Percentiles rank a stretch among this genome's conserved stretches.
phyloP scores from a whole-genome alignment of 169 alveolate genomes.

The Plasmodium vivax region DNA sequence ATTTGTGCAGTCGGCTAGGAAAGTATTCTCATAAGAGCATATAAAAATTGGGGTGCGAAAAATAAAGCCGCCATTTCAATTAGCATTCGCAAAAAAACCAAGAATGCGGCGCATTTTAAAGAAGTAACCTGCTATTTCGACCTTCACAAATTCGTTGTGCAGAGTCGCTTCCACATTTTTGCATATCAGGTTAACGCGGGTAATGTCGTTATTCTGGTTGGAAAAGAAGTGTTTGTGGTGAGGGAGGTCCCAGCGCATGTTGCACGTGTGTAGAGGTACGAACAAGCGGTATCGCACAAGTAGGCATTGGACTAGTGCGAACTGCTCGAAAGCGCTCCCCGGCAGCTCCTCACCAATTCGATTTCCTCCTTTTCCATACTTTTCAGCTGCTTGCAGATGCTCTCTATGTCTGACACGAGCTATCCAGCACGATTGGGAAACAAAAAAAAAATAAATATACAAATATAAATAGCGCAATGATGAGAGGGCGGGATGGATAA shows the following conservation, averaged over 20 bases:
- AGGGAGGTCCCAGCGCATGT: not conserved
- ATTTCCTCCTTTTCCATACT: conserved; percentile 71
- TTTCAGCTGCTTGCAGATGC: conserved; percentile 55
- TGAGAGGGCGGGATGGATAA: not conserved
- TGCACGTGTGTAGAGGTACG: not conserved
- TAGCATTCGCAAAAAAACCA: not conserved
- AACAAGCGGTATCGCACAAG: not conserved
- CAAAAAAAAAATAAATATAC: not conserved
- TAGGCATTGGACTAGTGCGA: not conserved
- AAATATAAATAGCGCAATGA: not conserved
- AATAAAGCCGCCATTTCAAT: not conserved
- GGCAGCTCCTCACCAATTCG: conserved; percentile 38
- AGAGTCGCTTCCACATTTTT: conserved; percentile 71
- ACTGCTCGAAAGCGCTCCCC: not conserved
- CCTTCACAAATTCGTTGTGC: conserved; percentile 72
- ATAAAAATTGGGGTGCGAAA: not conserved
- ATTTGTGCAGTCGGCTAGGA: not conserved
- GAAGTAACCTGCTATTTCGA: conserved; percentile 63
- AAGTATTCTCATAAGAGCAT: not conserved
- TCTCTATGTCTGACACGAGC: conserved; percentile 59
- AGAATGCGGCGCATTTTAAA: not conserved
- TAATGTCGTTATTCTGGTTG: conserved; percentile 49
- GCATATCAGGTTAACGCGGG: conserved; percentile 62
- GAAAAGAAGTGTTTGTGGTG: not conserved
- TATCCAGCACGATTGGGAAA: not conserved